Conservation (phyloP, 441 rosid species). For the California macrophylla region DNA sequence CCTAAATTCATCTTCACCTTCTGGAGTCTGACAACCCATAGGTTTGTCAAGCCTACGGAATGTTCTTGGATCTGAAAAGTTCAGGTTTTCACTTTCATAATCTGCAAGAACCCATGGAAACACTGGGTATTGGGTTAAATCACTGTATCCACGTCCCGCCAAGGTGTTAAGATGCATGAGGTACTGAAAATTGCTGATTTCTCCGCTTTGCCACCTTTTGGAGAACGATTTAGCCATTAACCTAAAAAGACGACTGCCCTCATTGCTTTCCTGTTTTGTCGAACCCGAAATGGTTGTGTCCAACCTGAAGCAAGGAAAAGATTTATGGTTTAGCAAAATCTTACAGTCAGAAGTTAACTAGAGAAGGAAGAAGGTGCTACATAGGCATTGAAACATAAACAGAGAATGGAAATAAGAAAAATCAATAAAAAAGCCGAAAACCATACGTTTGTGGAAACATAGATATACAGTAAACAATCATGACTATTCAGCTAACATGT, state of each 20-base stretch:
- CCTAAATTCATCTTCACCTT: slow-evolving; percentile 95
- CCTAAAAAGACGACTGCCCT: slow-evolving; percentile 93
- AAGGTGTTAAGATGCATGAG: slow-evolving; percentile 99
- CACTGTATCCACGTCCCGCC: slow-evolving; percentile 99
- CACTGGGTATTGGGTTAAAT: slow-evolving; percentile 98
- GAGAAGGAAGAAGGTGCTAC: slow-evolving; percentile 1
- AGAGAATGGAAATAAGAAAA: neutral
- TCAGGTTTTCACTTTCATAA: slow-evolving; percentile 85
- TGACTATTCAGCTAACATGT: neutral
- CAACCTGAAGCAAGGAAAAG: slow-evolving; percentile 49
- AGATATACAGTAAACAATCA: neutral
- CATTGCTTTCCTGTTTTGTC: slow-evolving; percentile 79
- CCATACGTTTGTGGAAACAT: neutral
- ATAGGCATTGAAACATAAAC: neutral
- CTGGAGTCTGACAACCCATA: slow-evolving; percentile 98
- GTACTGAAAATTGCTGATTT: slow-evolving; percentile 98
- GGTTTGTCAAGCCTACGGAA: slow-evolving; percentile 95
- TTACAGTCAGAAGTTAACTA: slow-evolving; percentile 12
- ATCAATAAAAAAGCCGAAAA: neutral
- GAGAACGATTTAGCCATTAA: slow-evolving; percentile 93
- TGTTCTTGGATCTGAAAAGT: slow-evolving; percentile 74
- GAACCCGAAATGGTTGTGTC: slow-evolving; percentile 97
- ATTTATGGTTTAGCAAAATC: slow-evolving; percentile 19
- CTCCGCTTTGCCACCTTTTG: slow-evolving; percentile 99
- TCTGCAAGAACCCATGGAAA: slow-evolving; percentile 99